Base-by-base conservation (phyloP, 768 basidiomycete genomes). In the Amanita fuliginea region DNA sequence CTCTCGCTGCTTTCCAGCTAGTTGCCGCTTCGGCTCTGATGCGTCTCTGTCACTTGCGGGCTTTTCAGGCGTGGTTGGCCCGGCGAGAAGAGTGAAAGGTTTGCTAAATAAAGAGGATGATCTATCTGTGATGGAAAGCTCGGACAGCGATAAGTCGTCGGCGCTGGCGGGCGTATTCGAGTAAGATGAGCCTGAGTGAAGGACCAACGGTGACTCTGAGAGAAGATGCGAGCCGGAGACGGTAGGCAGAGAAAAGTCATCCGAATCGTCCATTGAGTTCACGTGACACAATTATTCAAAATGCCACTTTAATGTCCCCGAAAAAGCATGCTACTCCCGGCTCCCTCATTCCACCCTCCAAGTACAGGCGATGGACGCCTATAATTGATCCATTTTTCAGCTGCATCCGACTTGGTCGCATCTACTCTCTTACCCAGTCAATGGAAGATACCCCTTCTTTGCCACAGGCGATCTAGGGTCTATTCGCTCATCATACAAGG, bases 81-180 rank as follows among this genome's bases (percentile, higher is more conserved):
- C 43, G n/a, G 59, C 60, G 21, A 65, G 60, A 22, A 65, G 54
- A 47, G 57, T 64, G 42, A 65, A 65, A 3, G 64, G 62, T 51
- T 55, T 53, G 45, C 55, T 42, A 43, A 53, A 54, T 9, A 55
- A n/a, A 21, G 46, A 35, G 33, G 47, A 42, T 32, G 57, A 28
- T 14, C 55, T 64, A 48, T 75, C 68, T 42, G 64, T 58, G 34
- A 77, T 56, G 14, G 73, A 78, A 4, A 80, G 69, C 52, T 80
- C 78, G 1, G 78, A 78, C 40, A 80, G 60, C 5, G 78, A 80
- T 3, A 80, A 67, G 59, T 80, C 78, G 52, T 68, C 70, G 30
- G 68, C 69, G 13, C 69, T 69, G 14, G 64, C 70, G 4, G 7
- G 8, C 28, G 28, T 28, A 28, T 28, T 28, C 9, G 28, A 28